Evolutionary conservation across 371 early-diverging fungal species (phyloP).

Genomic region (Mucor mucedo): DNA sequence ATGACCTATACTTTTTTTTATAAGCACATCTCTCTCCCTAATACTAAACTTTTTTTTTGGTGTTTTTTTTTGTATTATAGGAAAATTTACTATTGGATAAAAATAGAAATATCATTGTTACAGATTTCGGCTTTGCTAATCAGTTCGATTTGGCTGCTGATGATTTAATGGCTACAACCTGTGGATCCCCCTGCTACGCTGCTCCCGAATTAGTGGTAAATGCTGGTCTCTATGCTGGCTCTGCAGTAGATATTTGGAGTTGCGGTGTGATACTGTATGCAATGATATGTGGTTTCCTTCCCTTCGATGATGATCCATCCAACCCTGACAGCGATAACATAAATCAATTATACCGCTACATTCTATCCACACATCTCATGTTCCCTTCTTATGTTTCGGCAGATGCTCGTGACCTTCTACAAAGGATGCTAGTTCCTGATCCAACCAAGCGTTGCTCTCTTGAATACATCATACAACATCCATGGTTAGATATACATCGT

Average conservation of each 20-base stretch:
- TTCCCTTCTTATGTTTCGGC: constrained; percentile 58
- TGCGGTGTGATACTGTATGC: constrained; percentile 92
- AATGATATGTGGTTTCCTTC: constrained; percentile 80
- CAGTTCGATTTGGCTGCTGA: constrained; percentile 68
- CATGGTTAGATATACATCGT: constrained; percentile 74
- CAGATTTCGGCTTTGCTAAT: constrained; percentile 99
- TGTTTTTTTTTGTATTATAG: constrained; percentile 34
- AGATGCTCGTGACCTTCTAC: constrained; percentile 63
- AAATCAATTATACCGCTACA: constrained; percentile 69
- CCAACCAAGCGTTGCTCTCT: constrained; percentile 64
- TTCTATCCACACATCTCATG: constrained; percentile 59
- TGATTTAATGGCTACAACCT: constrained; percentile 87
- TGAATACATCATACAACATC: constrained; percentile 60
- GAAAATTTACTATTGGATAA: constrained; percentile 91
- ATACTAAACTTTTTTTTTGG: background rate
- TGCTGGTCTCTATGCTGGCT: constrained; percentile 95
- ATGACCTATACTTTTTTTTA: background rate
- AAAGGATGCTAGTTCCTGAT: constrained; percentile 69
- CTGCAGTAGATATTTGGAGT: constrained; percentile 95
- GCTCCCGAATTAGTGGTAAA: constrained; percentile 96
- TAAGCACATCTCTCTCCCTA: background rate
- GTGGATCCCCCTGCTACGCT: constrained; percentile 98
- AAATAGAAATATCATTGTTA: constrained; percentile 89
- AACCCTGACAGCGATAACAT: constrained; percentile 77
- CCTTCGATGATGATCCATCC: constrained; percentile 83